These are phyloP conservation scores for Iris macrosiphon DNA, from an alignment of 106 monocot species.

Conservation along the genomic window DNA sequence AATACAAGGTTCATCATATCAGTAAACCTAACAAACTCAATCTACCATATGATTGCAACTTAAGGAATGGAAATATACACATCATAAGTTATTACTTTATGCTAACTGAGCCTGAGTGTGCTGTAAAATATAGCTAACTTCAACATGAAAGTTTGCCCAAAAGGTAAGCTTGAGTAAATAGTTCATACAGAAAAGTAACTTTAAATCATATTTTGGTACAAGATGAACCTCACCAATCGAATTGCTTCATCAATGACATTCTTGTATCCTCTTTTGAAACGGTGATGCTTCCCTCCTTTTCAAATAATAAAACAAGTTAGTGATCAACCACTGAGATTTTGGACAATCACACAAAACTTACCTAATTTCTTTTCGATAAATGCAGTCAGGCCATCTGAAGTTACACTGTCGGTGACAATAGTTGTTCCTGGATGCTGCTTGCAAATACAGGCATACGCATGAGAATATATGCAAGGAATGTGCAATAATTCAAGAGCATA, in stretches of 20 bases:
- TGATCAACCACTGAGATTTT: background rate
- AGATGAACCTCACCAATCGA: constrained; percentile 64
- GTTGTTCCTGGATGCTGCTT: constrained; percentile 87
- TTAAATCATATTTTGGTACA: no score
- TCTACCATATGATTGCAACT: no score
- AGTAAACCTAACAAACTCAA: no score
- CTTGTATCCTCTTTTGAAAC: constrained; percentile 97
- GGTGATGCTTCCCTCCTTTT: constrained; percentile 90
- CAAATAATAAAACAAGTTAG: background rate
- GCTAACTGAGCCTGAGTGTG: no score
- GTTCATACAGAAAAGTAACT: background rate
- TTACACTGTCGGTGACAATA: constrained; percentile 96
- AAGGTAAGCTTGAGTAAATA: background rate
- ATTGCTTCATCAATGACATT: constrained; percentile 99
- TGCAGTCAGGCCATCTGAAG: constrained; percentile 92
- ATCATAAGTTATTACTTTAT: no score
- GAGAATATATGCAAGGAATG: background rate
- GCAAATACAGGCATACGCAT: constrained; percentile 9
- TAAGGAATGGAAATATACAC: no score
- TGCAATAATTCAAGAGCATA: background rate
- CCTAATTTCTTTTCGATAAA: constrained; percentile 98
- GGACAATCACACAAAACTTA: constrained; percentile 14
- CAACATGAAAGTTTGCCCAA: background rate
- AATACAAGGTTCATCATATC: no score
- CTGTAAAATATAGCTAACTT: no score